Base-by-base conservation (phyloP, 352 stramenopile species). In the Phytophthora capsici region DNA sequence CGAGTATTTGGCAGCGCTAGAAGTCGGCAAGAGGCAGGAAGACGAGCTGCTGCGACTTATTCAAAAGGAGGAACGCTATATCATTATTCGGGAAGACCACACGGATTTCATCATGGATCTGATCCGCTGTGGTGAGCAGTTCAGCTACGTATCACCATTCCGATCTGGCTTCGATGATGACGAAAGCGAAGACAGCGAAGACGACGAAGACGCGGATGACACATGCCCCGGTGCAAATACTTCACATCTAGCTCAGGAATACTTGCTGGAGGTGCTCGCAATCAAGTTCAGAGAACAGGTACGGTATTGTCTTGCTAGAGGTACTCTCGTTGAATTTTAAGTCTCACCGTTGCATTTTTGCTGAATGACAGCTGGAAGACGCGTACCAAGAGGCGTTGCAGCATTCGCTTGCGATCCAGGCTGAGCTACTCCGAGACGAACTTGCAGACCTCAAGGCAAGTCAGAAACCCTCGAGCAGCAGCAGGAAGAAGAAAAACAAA, bases 261-360 rank as follows among this genome's bases (percentile, higher is more conserved):
- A 90, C 69, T 32, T 93, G 22, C 69, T 93, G 16, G 84, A 93
- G 61, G 82, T 93, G 12, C 71, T 93, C 36, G 84, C 80, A 6
- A 89, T 93, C 63, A 91, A 90, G 51, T 93, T 93, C 52, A 71
- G 84, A 51, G 80, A 93, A 53, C 82, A 93, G 82, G 84, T 93
- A 34, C 14, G 13, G 28, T 10, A 34, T 34, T 14, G 8, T 14
- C 28, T 34, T 14, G 28, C 8, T 34, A 34, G 28, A 34, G 28
- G 7, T 34, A 9, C 28, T 14, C 3, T n/a, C 14, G 8, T 13
- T 12, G 13, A 4, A 34, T 34, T 34, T 9, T 8, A 34, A 34
- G 28, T 12, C 28, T 34, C 28, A 34, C 8, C 10, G n/a, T 34
- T 46, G 7, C 32, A 32, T 47, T 41, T 34, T 51, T 63, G 30